Evolutionary conservation across 805 yeast species (phyloP).

Genomic region (Kuraishia floccosa): DNA sequence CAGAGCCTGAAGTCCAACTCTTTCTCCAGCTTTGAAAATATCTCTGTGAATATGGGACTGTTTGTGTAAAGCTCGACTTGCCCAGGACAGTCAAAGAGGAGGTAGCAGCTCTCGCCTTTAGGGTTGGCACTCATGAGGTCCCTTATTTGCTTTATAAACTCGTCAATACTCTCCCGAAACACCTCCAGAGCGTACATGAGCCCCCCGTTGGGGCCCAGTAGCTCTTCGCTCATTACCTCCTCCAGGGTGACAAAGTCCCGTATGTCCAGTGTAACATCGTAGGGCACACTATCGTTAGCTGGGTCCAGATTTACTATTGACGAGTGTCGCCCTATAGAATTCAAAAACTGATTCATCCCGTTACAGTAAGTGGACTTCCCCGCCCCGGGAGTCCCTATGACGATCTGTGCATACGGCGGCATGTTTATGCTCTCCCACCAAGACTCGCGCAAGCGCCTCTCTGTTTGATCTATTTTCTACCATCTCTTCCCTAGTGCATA

Average conservation of each 20-base stretch:
- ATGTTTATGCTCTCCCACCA: too few species aligned
- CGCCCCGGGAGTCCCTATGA: constrained; percentile 96
- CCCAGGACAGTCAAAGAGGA: constrained; percentile 88
- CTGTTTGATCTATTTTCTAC: constrained; percentile 1
- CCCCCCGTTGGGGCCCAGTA: constrained; percentile 72
- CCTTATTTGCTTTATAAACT: constrained; percentile 44
- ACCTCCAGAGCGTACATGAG: constrained; percentile 76
- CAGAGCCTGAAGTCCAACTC: constrained; percentile 62
- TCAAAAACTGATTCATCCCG: constrained; percentile 86
- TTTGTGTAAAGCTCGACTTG: constrained; percentile 94
- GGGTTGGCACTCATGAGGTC: constrained; percentile 31
- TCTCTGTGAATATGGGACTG: constrained; percentile 58
- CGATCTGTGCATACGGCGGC: constrained; percentile 75
- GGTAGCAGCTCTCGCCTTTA: constrained; percentile 38
- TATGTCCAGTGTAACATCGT: constrained; percentile 44
- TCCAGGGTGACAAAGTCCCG: constrained; percentile 45
- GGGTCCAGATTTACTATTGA: constrained; percentile 88
- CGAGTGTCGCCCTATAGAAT: constrained; percentile 87
- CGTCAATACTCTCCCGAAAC: constrained; percentile 44
- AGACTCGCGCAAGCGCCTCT: background rate
- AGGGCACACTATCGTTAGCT: constrained; percentile 44
- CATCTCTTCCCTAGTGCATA: background rate
- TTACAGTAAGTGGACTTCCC: constrained; percentile 94
- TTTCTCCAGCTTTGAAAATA: constrained; percentile 56
- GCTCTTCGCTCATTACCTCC: constrained; percentile 45